A percentile compares a stretch with the other conserved stretches of the same genome.
Evolutionary conservation across 345 rosid species (phyloP).

Genomic region (Ceriops decandra): DNA sequence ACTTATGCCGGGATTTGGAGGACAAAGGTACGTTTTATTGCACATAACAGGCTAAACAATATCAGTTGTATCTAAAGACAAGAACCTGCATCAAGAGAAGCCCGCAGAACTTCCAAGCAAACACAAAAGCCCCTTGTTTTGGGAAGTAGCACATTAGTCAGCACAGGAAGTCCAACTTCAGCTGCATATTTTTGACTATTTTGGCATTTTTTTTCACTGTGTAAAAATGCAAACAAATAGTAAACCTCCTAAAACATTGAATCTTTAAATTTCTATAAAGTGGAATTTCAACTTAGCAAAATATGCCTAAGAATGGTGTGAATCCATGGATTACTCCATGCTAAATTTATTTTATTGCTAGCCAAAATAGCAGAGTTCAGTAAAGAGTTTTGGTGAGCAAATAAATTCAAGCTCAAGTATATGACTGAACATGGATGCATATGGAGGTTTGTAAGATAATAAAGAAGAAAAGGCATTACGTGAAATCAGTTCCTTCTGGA

Average conservation of each 20-base stretch:
- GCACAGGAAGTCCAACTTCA: constrained; percentile 65
- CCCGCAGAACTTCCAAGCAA: constrained; percentile 60
- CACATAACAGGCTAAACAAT: not conserved
- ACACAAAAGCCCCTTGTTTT: constrained; percentile 65
- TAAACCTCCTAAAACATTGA: not conserved
- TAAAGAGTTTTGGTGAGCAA: not conserved
- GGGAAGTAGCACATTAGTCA: constrained; percentile 67
- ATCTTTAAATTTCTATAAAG: not conserved
- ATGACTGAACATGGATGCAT: constrained; percentile 8
- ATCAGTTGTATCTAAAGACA: not conserved
- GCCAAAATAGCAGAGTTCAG: too few species aligned
- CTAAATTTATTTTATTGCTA: not conserved
- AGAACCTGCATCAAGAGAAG: constrained; percentile 70
- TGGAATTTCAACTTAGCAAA: not conserved
- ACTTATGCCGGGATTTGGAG: too few species aligned
- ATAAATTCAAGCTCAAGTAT: not conserved
- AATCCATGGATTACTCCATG: not conserved
- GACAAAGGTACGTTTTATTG: too few species aligned
- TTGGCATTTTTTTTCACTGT: constrained; percentile 68
- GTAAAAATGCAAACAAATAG: constrained; percentile 15
- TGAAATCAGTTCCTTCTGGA: constrained; percentile 90
- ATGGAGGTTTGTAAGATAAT: constrained; percentile 15
- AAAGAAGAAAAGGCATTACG: constrained; percentile 40
- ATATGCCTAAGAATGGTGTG: not conserved
- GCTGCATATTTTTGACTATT: constrained; percentile 61